Base-by-base conservation (phyloP, 202 grass and related monocot species). In the Tripidium arundinaceum region DNA sequence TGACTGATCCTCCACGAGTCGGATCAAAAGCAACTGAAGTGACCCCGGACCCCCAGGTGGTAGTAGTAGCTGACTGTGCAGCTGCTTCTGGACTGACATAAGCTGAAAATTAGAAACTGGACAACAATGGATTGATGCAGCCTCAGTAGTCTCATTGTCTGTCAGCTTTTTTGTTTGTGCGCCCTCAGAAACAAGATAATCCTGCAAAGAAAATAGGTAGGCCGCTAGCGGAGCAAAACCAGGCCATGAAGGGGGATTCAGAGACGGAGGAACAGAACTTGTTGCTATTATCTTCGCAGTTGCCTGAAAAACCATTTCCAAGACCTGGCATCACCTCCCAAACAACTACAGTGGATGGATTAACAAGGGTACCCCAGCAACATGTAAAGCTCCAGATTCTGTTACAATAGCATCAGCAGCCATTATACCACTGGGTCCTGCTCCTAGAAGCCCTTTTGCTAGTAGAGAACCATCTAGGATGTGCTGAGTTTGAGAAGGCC, bases 11-110 rank as follows among this genome's bases (percentile, higher is more conserved):
- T 72, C 91, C 94, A 69, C 61, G 85, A 82, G 94, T 98, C 34
- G 94, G 91, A 85, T 98, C 90, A 92, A 98, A 98, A 89, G 94
- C 94, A 92, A 98, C 89, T 27, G 91, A 91, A 72, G 91, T 94
- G 60, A 98, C 94, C 34, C 94, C 94, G 79, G 91, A 98, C 29
- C 94, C 91, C 94, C 94, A 98, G 64, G 94, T 98, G 67, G 91
- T 98, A 19, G 94, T 98, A 41, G 94, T 91, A 72, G 91, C 94
- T 81, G 91, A 94, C 66, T 98, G 94, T 19, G 96, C 92, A 79
- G 96, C 94, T 63, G 94, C 86, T 82, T 98, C 94, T 73, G 94
- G 91, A 81, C 94, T 94, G 22, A 98, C 94, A 60, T 98, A 98
- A 37, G 94, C 91, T 75, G 94, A 98, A 87, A 94, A 73, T 94